A percentile compares a stretch with the other conserved stretches of the same genome.
phyloP scores from a whole-genome alignment of 345 rosid genomes.

The Fremontodendron californicum region DNA sequence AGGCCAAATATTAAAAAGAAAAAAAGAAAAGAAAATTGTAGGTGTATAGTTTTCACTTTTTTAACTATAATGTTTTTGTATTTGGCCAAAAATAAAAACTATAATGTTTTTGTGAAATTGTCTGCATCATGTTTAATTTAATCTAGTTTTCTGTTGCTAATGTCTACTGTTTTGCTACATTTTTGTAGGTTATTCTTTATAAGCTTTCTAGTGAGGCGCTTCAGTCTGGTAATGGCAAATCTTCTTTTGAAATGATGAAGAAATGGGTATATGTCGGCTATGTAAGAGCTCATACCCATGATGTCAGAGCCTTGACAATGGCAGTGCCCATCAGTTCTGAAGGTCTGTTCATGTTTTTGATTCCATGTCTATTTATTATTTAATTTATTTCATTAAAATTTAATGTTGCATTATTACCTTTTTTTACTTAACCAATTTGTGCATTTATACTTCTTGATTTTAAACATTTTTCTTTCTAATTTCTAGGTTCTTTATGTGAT shows the following conservation, averaged over 20 bases:
- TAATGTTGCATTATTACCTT: background rate
- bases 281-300: slow-evolving; percentile 90
- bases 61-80: background rate
- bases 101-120: background rate
- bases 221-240: slow-evolving; percentile 31
- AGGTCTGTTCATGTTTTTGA: slow-evolving; percentile 49
- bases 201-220: slow-evolving; percentile 48
- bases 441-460: background rate
- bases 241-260: slow-evolving; percentile 42
- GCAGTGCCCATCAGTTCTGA: slow-evolving; percentile 77
- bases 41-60: background rate
- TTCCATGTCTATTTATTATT: background rate
- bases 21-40: background rate
- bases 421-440: background rate
- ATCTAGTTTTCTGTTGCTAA: slow-evolving; percentile 2
- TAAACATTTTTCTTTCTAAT: slow-evolving; percentile 8
- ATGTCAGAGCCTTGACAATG: slow-evolving; percentile 81
- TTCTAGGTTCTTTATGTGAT: slow-evolving; percentile 59
- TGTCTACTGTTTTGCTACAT: slow-evolving; percentile 9
- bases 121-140: background rate
- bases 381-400: background rate
- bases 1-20: background rate
- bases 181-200: slow-evolving; percentile 69
- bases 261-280: slow-evolving; percentile 82
- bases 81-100: too few relatives aligned